Evolutionary conservation across 2,329 filamentous ascomycete genomes (phyloP).

Genomic region (Venturia oleaginea): DNA sequence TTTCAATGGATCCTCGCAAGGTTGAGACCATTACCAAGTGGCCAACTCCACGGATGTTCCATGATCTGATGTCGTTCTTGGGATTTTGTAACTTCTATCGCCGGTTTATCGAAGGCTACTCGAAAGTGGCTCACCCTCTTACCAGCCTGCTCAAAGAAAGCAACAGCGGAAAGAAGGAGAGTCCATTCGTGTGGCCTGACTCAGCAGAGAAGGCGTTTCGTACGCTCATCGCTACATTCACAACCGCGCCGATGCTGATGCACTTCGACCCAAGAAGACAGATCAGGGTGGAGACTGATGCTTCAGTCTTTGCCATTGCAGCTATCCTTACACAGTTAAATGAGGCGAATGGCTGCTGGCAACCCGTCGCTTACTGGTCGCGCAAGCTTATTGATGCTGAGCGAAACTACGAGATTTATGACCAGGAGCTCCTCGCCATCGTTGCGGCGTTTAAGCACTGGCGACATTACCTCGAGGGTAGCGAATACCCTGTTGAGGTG

Average conservation of each 20-base stretch:
- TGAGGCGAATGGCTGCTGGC: conserved; percentile 10
- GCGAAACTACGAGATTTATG: conserved; percentile 27
- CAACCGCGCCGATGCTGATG: conserved; percentile 16
- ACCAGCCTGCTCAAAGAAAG: conserved; percentile 14
- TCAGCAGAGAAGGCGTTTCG: conserved; percentile 10
- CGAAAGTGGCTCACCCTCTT: conserved; percentile 17
- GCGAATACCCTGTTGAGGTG: conserved; percentile 18
- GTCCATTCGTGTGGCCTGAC: not conserved
- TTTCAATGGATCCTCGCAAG: conserved; percentile 19
- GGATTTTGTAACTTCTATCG: conserved; percentile 28
- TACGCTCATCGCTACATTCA: conserved; percentile 16
- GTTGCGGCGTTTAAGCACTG: conserved; percentile 22
- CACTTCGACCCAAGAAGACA: conserved; percentile 18
- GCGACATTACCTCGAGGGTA: conserved; percentile 18
- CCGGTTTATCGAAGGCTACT: conserved; percentile 22
- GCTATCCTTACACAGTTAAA: conserved; percentile 16
- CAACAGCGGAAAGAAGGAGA: not conserved
- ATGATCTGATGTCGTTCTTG: conserved; percentile 22
- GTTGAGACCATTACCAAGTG: conserved; percentile 19
- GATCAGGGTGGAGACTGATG: conserved; percentile 18
- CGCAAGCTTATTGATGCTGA: conserved; percentile 20
- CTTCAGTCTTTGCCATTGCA: conserved; percentile 15
- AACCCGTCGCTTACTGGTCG: conserved; percentile 20
- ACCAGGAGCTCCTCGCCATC: conserved; percentile 30
- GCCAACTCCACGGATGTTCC: conserved; percentile 17